Evolutionary conservation across 2,329 filamentous ascomycete species (phyloP), one percentile per base, ranked within the genome.

Genomic region (Hypocrella siamensis): DNA sequence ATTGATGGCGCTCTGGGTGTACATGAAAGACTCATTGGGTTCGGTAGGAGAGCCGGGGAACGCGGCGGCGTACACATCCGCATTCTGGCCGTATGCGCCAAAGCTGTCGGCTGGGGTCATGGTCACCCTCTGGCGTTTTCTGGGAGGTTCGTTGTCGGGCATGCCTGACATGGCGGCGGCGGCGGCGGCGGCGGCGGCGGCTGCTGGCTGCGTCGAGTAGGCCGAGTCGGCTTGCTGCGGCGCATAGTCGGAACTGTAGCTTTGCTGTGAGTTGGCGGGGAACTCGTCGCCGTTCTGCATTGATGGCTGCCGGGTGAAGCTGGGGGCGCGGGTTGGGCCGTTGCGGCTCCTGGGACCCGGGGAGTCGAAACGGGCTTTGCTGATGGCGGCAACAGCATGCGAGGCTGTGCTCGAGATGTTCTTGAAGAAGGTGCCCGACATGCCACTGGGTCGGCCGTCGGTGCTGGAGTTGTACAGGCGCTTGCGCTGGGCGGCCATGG

Each of bases 341-440:
- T 70, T 75, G 19, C 70, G 68, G 35, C 60, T 64, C 36, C 80
- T 65, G 4, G 79, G 79, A 6, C 70, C 78, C 2, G 86, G 85
- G 3, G 86, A 93, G 51, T 94, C 86, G 45, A 94, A 79, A 10
- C 88, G 73, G 12, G 90, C 88, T 60, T 96, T 94, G 68, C 83
- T 94, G 54, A 98, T 92, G 36, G 90, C 88, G 38, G 85, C 86
- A 35, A 98, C 82, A 18, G 90, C 90, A 45, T 85, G 88, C 4
- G 83, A 90, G 1, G 90, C 86, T 2, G 85, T 93, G 40, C 75
- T 80, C 4, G 88, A 96, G 40, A 98, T 96, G 48, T 92, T 94
- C 49, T 86, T 86, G 62, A 98, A 96, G 51, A 94, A 94, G 2
- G 90, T 94, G 14, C 85, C 86, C 29, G 80, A 75, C 46, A 75